phyloP scores from a whole-genome alignment of 2,329 filamentous ascomycete genomes.

The Colletotrichum kahawae region DNA sequence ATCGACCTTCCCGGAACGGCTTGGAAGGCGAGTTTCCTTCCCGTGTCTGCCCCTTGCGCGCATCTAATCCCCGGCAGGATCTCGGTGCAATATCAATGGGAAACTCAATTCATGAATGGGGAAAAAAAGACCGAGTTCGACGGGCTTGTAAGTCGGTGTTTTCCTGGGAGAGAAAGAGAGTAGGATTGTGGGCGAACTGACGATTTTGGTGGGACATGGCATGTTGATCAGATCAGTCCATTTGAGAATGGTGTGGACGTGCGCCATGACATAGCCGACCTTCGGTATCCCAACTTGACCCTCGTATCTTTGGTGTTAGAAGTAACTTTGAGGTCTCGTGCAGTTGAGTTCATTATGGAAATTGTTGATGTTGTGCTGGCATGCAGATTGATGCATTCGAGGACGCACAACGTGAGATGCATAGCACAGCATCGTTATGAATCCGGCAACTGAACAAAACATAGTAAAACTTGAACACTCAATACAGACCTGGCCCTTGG shows the following conservation, averaged over 20 bases:
- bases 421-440: neutral
- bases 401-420: neutral
- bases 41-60: neutral
- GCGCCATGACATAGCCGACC: neutral
- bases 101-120: neutral
- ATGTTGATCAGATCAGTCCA: constrained; percentile 1
- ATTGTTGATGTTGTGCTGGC: neutral
- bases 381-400: neutral
- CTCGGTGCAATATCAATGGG: neutral
- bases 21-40: neutral
- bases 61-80: neutral
- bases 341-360: neutral
- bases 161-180: neutral
- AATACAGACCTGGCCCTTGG: neutral
- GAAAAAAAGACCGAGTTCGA: neutral
- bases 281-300: neutral
- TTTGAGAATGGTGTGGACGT: neutral
- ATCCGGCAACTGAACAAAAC: fast-evolving
- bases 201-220: neutral
- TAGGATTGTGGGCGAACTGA: neutral
- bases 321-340: neutral
- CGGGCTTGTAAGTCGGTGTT: neutral
- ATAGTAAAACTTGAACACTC: fast-evolving
- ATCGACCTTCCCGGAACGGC: neutral
- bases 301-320: neutral